These are phyloP conservation scores for Tolypocladium pustulatum DNA, from an alignment of 2,329 filamentous ascomycete species.

Conservation along the genomic window DNA sequence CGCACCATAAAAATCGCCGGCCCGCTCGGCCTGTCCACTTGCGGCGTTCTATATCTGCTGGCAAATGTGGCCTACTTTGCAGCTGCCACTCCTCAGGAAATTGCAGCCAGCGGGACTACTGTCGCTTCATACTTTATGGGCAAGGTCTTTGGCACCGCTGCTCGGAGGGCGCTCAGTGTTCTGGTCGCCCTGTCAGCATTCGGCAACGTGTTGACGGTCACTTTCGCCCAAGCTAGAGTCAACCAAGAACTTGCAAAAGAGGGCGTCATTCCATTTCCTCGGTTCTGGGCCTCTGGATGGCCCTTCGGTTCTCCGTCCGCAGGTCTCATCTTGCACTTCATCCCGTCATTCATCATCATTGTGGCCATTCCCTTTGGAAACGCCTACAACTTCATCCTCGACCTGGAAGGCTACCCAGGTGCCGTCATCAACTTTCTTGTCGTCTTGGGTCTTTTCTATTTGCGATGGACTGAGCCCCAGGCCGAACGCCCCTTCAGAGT, in stretches of 20 bases:
- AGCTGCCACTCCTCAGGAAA: slow-evolving; percentile 46
- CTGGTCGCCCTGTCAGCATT: slow-evolving; percentile 52
- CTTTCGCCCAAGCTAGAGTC: slow-evolving; percentile 46
- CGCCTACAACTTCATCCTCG: slow-evolving; percentile 58
- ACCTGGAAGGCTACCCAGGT: slow-evolving; percentile 22
- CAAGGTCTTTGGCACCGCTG: slow-evolving; percentile 50
- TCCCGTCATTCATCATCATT: slow-evolving; percentile 42
- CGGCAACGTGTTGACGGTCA: slow-evolving; percentile 51
- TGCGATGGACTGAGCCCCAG: not conserved
- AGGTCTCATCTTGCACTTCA: slow-evolving; percentile 5
- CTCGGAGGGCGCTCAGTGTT: slow-evolving; percentile 34
- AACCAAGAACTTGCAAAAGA: slow-evolving; percentile 62
- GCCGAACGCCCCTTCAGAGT: not conserved
- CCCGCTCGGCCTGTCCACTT: slow-evolving; percentile 45
- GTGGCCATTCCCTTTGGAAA: slow-evolving; percentile 56
- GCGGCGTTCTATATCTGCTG: slow-evolving; percentile 50
- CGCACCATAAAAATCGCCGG: slow-evolving; percentile 45
- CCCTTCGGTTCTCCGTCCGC: slow-evolving; percentile 57
- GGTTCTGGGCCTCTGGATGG: slow-evolving; percentile 58
- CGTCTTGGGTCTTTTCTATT: not conserved
- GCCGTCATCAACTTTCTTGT: not conserved
- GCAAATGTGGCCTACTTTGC: slow-evolving; percentile 58
- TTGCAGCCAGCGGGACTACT: slow-evolving; percentile 47
- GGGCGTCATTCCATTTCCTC: slow-evolving; percentile 53
- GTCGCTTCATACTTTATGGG: slow-evolving; percentile 52